phyloP scores from a whole-genome alignment of 2,329 filamentous ascomycete species.

The Acephala macrosclerotiorum region DNA sequence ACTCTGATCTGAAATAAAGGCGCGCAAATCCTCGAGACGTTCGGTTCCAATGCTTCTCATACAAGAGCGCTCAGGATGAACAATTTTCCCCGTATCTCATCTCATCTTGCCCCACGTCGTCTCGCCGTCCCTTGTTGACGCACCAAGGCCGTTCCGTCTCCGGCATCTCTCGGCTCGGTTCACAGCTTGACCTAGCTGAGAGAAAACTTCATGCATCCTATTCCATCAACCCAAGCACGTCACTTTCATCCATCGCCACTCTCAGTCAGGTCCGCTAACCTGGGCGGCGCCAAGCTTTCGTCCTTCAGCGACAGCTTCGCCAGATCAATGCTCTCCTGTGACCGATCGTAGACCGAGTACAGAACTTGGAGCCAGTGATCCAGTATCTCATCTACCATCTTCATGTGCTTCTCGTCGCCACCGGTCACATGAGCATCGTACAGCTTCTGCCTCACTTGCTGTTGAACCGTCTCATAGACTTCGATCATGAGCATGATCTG shows the following conservation, averaged over 20 bases:
- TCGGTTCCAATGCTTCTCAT: too few species aligned
- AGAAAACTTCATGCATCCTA: too few species aligned
- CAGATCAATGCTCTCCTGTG: conserved; percentile 18
- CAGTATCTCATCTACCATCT: conserved; percentile 32
- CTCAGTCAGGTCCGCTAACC: not conserved
- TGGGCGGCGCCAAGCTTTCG: not conserved
- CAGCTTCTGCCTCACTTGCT: conserved; percentile 33
- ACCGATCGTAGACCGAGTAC: conserved; percentile 40
- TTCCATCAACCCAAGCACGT: too few species aligned
- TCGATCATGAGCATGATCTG: conserved; percentile 44
- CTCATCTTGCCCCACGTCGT: too few species aligned
- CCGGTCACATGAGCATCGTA: conserved; percentile 22
- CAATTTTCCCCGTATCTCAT: too few species aligned
- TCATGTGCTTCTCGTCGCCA: conserved; percentile 29
- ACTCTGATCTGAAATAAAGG: too few species aligned
- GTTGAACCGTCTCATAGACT: conserved; percentile 40
- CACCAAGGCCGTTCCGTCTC: too few species aligned
- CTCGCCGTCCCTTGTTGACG: too few species aligned
- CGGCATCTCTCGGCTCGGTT: too few species aligned
- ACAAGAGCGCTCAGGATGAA: too few species aligned
- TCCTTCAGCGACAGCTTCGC: conserved; percentile 5
- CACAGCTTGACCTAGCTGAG: too few species aligned
- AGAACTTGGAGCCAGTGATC: conserved; percentile 41
- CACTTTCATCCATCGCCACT: not conserved
- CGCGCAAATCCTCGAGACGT: too few species aligned